Evolutionary conservation across 2,329 filamentous ascomycete genomes (phyloP), one percentile per base, ranked within the genome.

Genomic region (Fusarium sp.): DNA sequence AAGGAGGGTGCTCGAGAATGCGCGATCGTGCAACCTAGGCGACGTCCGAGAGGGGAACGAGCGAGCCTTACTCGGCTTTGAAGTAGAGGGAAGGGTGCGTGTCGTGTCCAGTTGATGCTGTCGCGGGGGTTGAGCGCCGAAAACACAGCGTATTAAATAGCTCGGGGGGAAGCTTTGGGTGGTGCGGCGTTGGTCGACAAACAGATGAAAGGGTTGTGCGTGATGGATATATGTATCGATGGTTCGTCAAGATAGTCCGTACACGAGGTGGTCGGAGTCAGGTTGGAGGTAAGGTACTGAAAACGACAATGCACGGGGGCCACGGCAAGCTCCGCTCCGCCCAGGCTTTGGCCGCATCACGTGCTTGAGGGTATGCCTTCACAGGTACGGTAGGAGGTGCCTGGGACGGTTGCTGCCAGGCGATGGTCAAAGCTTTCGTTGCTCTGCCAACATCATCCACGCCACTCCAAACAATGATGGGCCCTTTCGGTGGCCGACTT

Each of bases 201-300:
- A 60, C 65, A 60, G 51, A 50, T 56, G 34, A 65, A 60, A 54
- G 48, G 43, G 59, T 61, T 60, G 62, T 62, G 55, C 51, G 74
- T 71, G 74, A 71, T 74, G 60, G 51, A 71, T 68, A 66, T 69
- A 72, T 67, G 68, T 75, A 72, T 71, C 59, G 64, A 76, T 76
- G 74, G 74, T 69, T 75, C 72, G 72, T 77, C 73, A 71, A 68
- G 56, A 59, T 52, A 54, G 58, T 70, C 61, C 57, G 70, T 75
- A 71, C 70, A 70, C 66, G 61, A 70, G 75, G 72, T 71, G 68
- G 65, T 71, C 60, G 67, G 57, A 57, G 71, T 78, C 75, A 66
- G 76, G 48, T 51, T 11, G 75, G 75, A 72, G 73, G 75, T 72
- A 77, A 77, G 76, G 77, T 72, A 74, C 71, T 74, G 76, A 77